A percentile compares a stretch with the other conserved stretches of the same genome.
These are phyloP conservation scores for Nitzschia putrida DNA, from an alignment of 108 stramenopile species.

Conservation along the genomic window DNA sequence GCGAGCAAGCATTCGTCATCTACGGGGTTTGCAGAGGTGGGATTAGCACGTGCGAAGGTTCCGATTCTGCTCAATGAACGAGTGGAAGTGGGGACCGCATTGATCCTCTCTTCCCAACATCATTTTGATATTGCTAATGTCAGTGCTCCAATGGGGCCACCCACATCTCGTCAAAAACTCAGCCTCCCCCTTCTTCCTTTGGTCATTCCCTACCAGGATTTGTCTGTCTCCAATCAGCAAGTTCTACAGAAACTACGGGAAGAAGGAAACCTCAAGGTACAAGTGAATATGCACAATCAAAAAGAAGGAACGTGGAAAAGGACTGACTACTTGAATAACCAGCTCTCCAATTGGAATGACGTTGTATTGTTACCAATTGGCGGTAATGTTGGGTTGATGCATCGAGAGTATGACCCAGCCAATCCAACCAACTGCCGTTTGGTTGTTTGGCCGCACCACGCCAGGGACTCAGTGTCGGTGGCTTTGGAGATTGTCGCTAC, in stretches of 20 bases:
- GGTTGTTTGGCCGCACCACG: constrained; percentile 6
- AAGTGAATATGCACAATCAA: constrained; percentile 22
- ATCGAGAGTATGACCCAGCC: background rate
- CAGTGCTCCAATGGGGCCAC: too few species aligned
- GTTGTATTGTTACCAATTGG: constrained; percentile 30
- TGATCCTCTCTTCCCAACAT: constrained; percentile 16
- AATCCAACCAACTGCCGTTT: constrained; percentile 15
- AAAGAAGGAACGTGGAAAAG: constrained; percentile 1
- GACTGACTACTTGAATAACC: background rate
- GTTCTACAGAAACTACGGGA: constrained; percentile 8
- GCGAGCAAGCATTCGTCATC: too few species aligned
- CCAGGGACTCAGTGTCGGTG: constrained; percentile 24
- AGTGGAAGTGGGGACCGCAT: constrained; percentile 32
- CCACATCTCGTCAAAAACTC: too few species aligned
- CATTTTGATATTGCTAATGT: background rate
- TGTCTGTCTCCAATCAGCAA: constrained; percentile 9
- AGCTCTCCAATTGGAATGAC: constrained; percentile 5
- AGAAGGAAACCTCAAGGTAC: constrained; percentile 6
- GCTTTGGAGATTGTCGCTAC: constrained; percentile 40
- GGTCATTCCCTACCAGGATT: constrained; percentile 32
- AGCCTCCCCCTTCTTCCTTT: constrained; percentile 16
- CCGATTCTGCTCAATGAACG: constrained; percentile 16
- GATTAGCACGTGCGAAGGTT: constrained; percentile 23
- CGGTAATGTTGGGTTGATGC: constrained; percentile 33
- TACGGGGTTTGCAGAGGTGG: constrained; percentile 3